These are phyloP conservation scores for Musa schizocarpa DNA, from an alignment of 176 grass and related monocot genomes.

Conservation along the genomic window DNA sequence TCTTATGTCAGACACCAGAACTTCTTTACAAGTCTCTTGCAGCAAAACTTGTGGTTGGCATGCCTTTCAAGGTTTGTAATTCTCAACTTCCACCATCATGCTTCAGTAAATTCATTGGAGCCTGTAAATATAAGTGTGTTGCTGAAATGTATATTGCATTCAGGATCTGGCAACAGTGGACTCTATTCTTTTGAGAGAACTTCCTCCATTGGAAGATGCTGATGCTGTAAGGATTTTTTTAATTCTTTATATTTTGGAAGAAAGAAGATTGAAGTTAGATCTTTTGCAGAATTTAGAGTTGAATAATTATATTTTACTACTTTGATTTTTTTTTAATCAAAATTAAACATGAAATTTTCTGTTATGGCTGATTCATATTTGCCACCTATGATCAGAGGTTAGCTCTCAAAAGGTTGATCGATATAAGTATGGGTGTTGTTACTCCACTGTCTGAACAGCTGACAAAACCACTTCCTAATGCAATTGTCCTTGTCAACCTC, in stretches of 20 bases:
- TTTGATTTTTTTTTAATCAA: neutral
- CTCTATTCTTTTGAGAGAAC: slow-evolving; percentile 92
- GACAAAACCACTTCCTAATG: slow-evolving; percentile 76
- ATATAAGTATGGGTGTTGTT: slow-evolving; percentile 87
- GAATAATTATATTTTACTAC: neutral
- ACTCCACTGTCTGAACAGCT: slow-evolving; percentile 80
- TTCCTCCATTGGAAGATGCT: slow-evolving; percentile 80
- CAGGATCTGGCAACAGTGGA: slow-evolving; percentile 96
- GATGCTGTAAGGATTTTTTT: slow-evolving; percentile 48
- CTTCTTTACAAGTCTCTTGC: slow-evolving; percentile 83
- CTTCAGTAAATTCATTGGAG: neutral
- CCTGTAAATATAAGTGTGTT: neutral
- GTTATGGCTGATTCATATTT: neutral
- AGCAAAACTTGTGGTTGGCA: slow-evolving; percentile 75
- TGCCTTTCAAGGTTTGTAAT: slow-evolving; percentile 98
- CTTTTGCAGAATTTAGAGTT: slow-evolving; percentile 1
- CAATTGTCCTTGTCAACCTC: slow-evolving; percentile 77
- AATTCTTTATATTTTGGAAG: neutral
- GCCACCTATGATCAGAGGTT: slow-evolving; percentile 57
- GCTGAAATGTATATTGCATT: slow-evolving; percentile 20
- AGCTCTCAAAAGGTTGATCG: slow-evolving; percentile 88
- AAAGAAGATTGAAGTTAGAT: neutral
- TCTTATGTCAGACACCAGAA: slow-evolving; percentile 54
- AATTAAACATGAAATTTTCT: too few relatives aligned
- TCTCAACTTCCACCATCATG: slow-evolving; percentile 24